Evolutionary conservation across 345 rosid genomes (phyloP).

Genomic region (Nasturtium officinale): DNA sequence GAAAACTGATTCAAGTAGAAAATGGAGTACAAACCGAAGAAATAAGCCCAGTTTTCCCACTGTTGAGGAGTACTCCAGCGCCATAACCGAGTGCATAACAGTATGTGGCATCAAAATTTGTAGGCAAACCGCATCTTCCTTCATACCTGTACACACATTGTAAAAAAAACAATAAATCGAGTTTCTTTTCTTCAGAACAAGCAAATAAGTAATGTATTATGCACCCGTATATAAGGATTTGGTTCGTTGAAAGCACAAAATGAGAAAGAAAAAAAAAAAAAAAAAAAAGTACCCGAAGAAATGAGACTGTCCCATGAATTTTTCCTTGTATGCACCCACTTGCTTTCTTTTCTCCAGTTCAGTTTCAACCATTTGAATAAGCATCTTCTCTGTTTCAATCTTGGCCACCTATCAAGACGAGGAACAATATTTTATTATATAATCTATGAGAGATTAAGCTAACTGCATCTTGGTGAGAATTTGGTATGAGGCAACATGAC

Average conservation of each 20-base stretch:
- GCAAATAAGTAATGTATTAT: neutral
- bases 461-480: neutral
- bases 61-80: slow-evolving; percentile 89
- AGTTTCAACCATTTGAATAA: slow-evolving; percentile 97
- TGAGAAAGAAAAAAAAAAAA: too few species aligned
- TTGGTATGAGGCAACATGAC: neutral
- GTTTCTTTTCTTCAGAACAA: neutral
- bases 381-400: slow-evolving; percentile 99
- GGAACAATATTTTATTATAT: neutral
- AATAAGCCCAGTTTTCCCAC: slow-evolving; percentile 89
- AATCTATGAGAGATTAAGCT: neutral
- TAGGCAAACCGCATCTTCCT: slow-evolving; percentile 99
- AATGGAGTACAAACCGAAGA: slow-evolving; percentile 68
- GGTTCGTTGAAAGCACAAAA: neutral
- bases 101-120: slow-evolving; percentile 90
- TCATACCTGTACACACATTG: slow-evolving; percentile 61
- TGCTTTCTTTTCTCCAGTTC: slow-evolving; percentile 93
- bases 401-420: slow-evolving; percentile 74
- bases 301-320: slow-evolving; percentile 91
- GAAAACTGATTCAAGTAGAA: neutral
- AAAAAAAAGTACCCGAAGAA: slow-evolving; percentile 90
- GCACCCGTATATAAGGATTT: neutral
- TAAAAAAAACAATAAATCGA: neutral
- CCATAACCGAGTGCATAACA: slow-evolving; percentile 96
- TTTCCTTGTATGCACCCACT: slow-evolving; percentile 64